These are phyloP conservation scores for Breviolum minutum DNA, from an alignment of 73 alveolate species.

Conservation along the genomic window DNA sequence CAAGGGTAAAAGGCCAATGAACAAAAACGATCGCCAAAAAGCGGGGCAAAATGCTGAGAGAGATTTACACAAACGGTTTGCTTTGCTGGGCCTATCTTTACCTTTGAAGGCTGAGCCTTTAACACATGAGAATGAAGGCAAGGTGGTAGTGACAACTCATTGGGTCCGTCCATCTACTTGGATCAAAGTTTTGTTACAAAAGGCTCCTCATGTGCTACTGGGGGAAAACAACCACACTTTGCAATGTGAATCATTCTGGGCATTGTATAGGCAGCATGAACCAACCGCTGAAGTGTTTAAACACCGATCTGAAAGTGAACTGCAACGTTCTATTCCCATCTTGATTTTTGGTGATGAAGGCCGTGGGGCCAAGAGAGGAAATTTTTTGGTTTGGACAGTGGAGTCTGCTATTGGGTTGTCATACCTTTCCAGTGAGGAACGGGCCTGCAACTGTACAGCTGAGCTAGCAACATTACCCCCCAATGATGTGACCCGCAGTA, in stretches of 20 bases:
- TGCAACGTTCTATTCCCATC: not conserved
- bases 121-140: not conserved
- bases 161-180: not conserved
- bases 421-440: not conserved
- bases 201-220: not conserved
- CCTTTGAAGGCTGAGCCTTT: not conserved
- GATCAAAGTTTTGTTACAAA: not conserved
- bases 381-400: not conserved
- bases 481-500: too few species aligned
- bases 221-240: not conserved
- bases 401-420: not conserved
- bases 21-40: not conserved
- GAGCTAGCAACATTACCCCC: not conserved
- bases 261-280: not conserved
- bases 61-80: not conserved
- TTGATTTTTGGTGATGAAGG: constrained; percentile 32
- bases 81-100: not conserved
- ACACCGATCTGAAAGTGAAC: not conserved
- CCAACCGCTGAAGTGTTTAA: not conserved
- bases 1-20: not conserved
- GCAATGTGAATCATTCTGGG: not conserved
- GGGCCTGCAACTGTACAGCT: not conserved
- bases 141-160: not conserved
- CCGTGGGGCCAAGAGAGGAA: constrained; percentile 31
- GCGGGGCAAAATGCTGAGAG: constrained; percentile 9